These are phyloP conservation scores for Boletellus sp. DNA, from an alignment of 768 basidiomycete genomes.

Conservation along the genomic window DNA sequence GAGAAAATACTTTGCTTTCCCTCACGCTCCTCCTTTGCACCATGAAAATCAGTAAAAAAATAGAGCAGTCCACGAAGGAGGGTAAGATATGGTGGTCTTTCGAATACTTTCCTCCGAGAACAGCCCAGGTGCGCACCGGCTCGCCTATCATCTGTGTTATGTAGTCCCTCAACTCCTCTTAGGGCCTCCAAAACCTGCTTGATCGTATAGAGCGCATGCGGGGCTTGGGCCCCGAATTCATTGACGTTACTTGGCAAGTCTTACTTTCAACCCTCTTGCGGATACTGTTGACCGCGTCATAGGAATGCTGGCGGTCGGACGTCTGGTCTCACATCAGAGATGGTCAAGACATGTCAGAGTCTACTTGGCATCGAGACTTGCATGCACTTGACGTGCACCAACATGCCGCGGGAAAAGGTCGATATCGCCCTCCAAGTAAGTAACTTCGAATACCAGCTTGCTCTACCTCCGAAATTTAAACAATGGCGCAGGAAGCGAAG, in stretches of 20 bases:
- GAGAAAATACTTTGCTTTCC: constrained; percentile 28
- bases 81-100: constrained; percentile 97
- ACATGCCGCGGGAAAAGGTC: constrained; percentile 96
- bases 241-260: constrained; percentile 90
- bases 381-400: constrained; percentile 98
- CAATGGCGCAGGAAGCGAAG: constrained; percentile 74
- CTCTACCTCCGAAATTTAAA: constrained; percentile 2
- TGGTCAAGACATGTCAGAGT: constrained; percentile 92
- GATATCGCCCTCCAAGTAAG: constrained; percentile 84
- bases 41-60: constrained; percentile 97
- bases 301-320: constrained; percentile 98
- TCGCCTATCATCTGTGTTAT: not conserved
- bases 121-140: constrained; percentile 68
- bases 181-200: constrained; percentile 80
- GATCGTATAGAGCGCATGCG: constrained; percentile 99
- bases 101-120: constrained; percentile 96
- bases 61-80: constrained; percentile 78
- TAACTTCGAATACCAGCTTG: constrained; percentile 11
- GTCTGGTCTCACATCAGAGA: constrained; percentile 88
- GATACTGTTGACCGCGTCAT: constrained; percentile 4
- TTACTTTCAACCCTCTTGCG: constrained; percentile 1
- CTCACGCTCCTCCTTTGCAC: not conserved
- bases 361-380: constrained; percentile 94
- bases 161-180: not conserved
- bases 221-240: constrained; percentile 90